These are phyloP conservation scores for Ascomycota sp. DNA, from an alignment of 2,329 filamentous ascomycete species.

Conservation along the genomic window DNA sequence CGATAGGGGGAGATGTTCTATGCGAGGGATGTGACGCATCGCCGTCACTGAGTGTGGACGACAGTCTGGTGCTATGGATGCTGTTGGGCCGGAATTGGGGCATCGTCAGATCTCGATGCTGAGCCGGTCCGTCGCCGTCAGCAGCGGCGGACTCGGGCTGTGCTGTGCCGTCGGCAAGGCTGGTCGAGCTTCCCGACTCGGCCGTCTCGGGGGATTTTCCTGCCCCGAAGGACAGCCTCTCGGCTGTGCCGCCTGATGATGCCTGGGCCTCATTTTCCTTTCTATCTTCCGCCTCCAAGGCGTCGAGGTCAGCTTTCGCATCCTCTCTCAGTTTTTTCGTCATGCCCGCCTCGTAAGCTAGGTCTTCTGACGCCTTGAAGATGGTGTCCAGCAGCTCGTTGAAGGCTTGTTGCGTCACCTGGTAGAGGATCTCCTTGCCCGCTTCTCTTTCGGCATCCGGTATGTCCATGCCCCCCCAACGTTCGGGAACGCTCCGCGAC, in stretches of 20 bases:
- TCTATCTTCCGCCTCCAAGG: slow-evolving; percentile 13
- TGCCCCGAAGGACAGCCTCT: slow-evolving; percentile 1
- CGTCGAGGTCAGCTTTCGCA: slow-evolving; percentile 25
- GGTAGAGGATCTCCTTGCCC: slow-evolving; percentile 72
- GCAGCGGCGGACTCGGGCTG: slow-evolving; percentile 1
- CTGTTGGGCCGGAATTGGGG: slow-evolving; percentile 46
- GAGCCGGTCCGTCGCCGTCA: slow-evolving; percentile 5
- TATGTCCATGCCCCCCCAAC: slow-evolving; percentile 59
- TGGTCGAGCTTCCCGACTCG: slow-evolving; percentile 5
- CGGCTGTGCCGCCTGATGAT: neutral
- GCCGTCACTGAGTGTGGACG: slow-evolving; percentile 5
- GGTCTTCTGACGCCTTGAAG: slow-evolving; percentile 60
- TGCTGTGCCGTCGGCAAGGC: slow-evolving; percentile 3
- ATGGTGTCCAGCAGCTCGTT: slow-evolving; percentile 77
- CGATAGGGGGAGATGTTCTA: slow-evolving; percentile 6
- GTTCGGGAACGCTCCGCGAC: slow-evolving; percentile 47
- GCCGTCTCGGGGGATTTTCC: slow-evolving; percentile 3
- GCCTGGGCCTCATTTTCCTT: slow-evolving; percentile 3
- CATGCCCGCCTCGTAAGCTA: slow-evolving; percentile 43
- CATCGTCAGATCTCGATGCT: slow-evolving; percentile 35
- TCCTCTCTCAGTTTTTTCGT: slow-evolving; percentile 39
- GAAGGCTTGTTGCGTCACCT: slow-evolving; percentile 72
- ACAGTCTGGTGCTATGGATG: neutral
- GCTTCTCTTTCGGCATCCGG: slow-evolving; percentile 62
- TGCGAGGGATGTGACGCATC: neutral